A percentile compares a stretch with the other conserved stretches of the same genome.
phyloP scores from a whole-genome alignment of 306 rosid genomes.

The Vicia villosa region DNA sequence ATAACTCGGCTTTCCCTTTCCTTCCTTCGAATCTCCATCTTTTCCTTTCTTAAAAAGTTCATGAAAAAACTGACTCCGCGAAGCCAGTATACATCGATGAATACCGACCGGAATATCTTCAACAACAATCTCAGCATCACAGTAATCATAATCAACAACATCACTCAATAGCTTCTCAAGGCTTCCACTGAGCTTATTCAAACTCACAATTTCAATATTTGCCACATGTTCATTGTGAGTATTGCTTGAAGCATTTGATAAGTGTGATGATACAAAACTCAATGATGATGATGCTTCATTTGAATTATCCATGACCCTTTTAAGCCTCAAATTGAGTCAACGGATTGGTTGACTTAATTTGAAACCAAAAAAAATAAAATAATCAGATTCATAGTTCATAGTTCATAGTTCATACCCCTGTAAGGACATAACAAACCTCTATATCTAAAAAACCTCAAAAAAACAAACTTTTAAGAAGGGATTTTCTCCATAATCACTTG shows the following conservation, averaged over 20 bases:
- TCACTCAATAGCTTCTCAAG: slow-evolving; percentile 76
- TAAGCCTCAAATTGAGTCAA: slow-evolving; percentile 32
- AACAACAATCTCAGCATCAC: slow-evolving; percentile 78
- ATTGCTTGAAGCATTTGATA: slow-evolving; percentile 69
- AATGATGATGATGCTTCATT: slow-evolving; percentile 73
- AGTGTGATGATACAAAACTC: slow-evolving; percentile 75
- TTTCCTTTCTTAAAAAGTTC: slow-evolving; percentile 67
- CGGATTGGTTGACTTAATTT: slow-evolving; percentile 20
- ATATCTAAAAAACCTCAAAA: slow-evolving; percentile 29
- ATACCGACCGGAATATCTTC: slow-evolving; percentile 66
- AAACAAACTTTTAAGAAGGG: slow-evolving; percentile 22
- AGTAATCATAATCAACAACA: slow-evolving; percentile 58
- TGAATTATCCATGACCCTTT: slow-evolving; percentile 57
- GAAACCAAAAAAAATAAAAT: slow-evolving; percentile 7
- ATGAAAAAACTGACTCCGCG: slow-evolving; percentile 76
- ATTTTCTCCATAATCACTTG: slow-evolving; percentile 37
- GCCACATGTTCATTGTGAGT: slow-evolving; percentile 47
- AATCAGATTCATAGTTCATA: slow-evolving; percentile 9
- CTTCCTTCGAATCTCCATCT: slow-evolving; percentile 50
- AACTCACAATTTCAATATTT: slow-evolving; percentile 60
- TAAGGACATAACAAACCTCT: slow-evolving; percentile 1
- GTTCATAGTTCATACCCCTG: slow-evolving; percentile 3
- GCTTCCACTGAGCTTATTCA: slow-evolving; percentile 72
- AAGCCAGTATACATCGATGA: slow-evolving; percentile 79
- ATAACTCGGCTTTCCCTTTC: slow-evolving; percentile 70